These are phyloP conservation scores for Heimioporus sp. DNA, from an alignment of 768 basidiomycete species.

Conservation along the genomic window DNA sequence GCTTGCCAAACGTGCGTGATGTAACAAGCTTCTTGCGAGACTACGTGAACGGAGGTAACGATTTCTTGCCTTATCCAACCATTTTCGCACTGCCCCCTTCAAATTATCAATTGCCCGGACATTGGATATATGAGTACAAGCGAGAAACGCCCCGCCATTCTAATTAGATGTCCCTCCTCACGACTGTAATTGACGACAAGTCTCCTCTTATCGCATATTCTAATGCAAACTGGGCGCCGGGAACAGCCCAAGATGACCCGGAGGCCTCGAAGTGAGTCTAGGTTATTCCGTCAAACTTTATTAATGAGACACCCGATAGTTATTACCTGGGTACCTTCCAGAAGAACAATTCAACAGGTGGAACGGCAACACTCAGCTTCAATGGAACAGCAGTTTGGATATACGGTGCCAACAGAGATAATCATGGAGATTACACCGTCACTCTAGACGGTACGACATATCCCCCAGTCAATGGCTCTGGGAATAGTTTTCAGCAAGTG, in stretches of 20 bases:
- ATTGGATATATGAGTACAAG: no score
- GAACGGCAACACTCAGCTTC: slow-evolving; percentile 41
- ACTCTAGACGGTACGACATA: slow-evolving; percentile 37
- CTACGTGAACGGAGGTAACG: no score
- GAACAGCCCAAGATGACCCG: slow-evolving; percentile 10
- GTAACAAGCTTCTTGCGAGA: no score
- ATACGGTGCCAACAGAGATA: slow-evolving; percentile 47
- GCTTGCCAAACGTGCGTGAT: neutral
- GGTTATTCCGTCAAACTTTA: neutral
- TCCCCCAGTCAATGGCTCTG: slow-evolving; percentile 27
- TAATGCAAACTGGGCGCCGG: slow-evolving; percentile 21
- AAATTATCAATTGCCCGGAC: no score
- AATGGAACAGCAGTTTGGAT: slow-evolving; percentile 49
- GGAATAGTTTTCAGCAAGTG: slow-evolving; percentile 32
- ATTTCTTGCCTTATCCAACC: no score
- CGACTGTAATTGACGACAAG: slow-evolving; percentile 30
- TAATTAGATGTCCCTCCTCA: slow-evolving; percentile 22
- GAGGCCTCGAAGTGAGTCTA: neutral
- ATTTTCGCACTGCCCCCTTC: no score
- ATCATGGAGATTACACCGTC: slow-evolving; percentile 47
- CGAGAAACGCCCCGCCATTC: no score
- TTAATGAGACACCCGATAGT: slow-evolving; percentile 14
- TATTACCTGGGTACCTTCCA: slow-evolving; percentile 42
- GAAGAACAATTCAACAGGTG: slow-evolving; percentile 33
- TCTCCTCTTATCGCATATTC: slow-evolving; percentile 29